These are phyloP conservation scores for Clohesyomyces aquaticus DNA, from an alignment of 495 filamentous ascomycete genomes.

Conservation along the genomic window DNA sequence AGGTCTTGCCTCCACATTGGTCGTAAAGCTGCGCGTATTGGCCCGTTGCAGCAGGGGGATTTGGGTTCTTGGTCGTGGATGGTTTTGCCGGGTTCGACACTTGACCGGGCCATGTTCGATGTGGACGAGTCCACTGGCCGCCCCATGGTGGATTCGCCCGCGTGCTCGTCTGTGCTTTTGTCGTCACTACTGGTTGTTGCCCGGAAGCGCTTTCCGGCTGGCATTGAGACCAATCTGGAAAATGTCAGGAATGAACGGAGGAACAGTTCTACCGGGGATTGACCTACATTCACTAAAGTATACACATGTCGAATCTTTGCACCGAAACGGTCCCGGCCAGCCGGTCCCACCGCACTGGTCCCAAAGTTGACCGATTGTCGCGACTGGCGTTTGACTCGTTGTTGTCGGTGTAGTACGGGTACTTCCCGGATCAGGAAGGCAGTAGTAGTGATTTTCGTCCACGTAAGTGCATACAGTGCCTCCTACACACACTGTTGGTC, in stretches of 20 bases:
- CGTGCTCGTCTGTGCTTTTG: not conserved
- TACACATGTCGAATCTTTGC: constrained; percentile 21
- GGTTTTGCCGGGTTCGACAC: not conserved
- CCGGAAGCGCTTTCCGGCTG: not conserved
- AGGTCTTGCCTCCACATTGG: constrained; percentile 21
- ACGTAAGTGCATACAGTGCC: constrained; percentile 26
- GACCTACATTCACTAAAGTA: constrained; percentile 1
- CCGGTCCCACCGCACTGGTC: constrained; percentile 28
- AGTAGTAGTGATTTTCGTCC: constrained; percentile 26
- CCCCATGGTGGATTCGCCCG: not conserved
- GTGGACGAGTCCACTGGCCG: not conserved
- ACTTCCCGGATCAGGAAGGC: constrained; percentile 27
- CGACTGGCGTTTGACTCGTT: constrained; percentile 12
- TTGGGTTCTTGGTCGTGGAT: not conserved
- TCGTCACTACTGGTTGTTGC: not conserved
- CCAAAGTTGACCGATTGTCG: constrained; percentile 25
- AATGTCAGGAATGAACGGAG: not conserved
- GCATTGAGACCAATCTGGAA: constrained; percentile 1
- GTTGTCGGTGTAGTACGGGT: constrained; percentile 19
- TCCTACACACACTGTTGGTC: constrained; percentile 23
- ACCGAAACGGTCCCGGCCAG: constrained; percentile 13
- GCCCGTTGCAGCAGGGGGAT: not conserved
- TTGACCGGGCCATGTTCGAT: not conserved
- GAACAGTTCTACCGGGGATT: not conserved
- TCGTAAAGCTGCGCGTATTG: constrained; percentile 23